Evolutionary conservation across 805 yeast species (phyloP).

Genomic region (Nakazawaea anatomiae): DNA sequence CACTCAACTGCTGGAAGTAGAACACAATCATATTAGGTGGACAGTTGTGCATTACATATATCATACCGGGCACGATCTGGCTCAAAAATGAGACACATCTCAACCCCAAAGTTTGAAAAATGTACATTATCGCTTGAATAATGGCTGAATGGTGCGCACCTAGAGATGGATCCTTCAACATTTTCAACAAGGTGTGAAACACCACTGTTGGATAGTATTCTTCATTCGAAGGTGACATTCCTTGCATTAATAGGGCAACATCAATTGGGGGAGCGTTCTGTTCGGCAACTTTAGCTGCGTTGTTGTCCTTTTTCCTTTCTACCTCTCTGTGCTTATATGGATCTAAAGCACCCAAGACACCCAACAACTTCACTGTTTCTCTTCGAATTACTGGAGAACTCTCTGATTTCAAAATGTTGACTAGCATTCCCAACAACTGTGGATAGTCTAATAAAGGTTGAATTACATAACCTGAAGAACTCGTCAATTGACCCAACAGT

Average conservation of each 20-base stretch:
- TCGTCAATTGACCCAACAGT: conserved; percentile 82
- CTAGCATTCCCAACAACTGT: conserved; percentile 73
- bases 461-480: conserved; percentile 91
- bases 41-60: conserved; percentile 77
- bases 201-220: conserved; percentile 96
- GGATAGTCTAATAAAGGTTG: conserved; percentile 92
- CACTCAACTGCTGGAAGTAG: conserved; percentile 83
- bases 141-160: conserved; percentile 86
- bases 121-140: conserved; percentile 89
- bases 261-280: conserved; percentile 89
- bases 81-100: conserved; percentile 87
- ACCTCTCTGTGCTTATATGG: conserved; percentile 94
- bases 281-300: conserved; percentile 40
- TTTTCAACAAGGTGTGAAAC: conserved; percentile 74
- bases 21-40: conserved; percentile 77
- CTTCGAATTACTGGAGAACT: conserved; percentile 67
- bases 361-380: conserved; percentile 84
- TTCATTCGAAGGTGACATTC: conserved; percentile 87
- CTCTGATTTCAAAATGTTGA: conserved; percentile 78
- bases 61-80: conserved; percentile 82
- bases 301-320: conserved; percentile 43
- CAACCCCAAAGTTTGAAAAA: conserved; percentile 82
- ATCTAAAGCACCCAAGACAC: conserved; percentile 93
- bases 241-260: conserved; percentile 84
- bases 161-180: conserved; percentile 78